Percentiles rank a stretch among this genome's conserved stretches.
Evolutionary conservation across 768 basidiomycete genomes (phyloP).

Genomic region (Boletus pseudopeckii): DNA sequence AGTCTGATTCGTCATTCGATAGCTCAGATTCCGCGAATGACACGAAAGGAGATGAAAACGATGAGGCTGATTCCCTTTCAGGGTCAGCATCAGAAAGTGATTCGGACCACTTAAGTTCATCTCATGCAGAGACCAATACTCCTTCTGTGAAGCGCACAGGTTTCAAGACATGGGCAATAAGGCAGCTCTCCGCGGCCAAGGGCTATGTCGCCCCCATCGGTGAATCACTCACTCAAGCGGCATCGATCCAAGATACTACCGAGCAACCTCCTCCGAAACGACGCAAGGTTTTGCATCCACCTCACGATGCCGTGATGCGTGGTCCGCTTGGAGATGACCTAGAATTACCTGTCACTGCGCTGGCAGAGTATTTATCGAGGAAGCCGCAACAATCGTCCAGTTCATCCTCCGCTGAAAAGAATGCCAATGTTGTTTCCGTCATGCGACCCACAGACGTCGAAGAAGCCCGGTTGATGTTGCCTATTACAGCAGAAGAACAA

Average conservation of each 20-base stretch:
- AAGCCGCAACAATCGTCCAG: not conserved
- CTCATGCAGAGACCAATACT: conserved; percentile 17
- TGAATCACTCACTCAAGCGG: conserved; percentile 14
- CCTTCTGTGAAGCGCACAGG: conserved; percentile 39
- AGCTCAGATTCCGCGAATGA: conserved; percentile 78
- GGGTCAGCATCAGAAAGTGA: conserved; percentile 17
- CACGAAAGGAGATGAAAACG: conserved; percentile 29
- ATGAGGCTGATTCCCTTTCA: conserved; percentile 11
- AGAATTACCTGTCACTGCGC: conserved; percentile 60
- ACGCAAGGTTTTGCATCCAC: conserved; percentile 38
- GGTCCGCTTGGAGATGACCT: conserved; percentile 81
- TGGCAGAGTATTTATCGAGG: conserved; percentile 45
- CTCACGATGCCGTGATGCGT: conserved; percentile 45
- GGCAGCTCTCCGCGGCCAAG: conserved; percentile 61
- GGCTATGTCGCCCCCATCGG: conserved; percentile 27
- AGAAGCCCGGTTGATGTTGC: conserved; percentile 73
- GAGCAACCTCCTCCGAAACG: conserved; percentile 38
- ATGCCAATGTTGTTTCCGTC: conserved; percentile 49
- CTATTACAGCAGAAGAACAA: conserved; percentile 92
- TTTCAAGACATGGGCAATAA: conserved; percentile 90
- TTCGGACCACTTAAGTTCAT: conserved; percentile 17
- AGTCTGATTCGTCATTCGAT: conserved; percentile 65
- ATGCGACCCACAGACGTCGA: conserved; percentile 67
- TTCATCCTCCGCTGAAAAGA: conserved; percentile 19
- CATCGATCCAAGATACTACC: conserved; percentile 1